A percentile compares a stretch with the other conserved stretches of the same genome.
Evolutionary conservation across 2,329 filamentous ascomycete species (phyloP).

Genomic region (Fusarium sp.): DNA sequence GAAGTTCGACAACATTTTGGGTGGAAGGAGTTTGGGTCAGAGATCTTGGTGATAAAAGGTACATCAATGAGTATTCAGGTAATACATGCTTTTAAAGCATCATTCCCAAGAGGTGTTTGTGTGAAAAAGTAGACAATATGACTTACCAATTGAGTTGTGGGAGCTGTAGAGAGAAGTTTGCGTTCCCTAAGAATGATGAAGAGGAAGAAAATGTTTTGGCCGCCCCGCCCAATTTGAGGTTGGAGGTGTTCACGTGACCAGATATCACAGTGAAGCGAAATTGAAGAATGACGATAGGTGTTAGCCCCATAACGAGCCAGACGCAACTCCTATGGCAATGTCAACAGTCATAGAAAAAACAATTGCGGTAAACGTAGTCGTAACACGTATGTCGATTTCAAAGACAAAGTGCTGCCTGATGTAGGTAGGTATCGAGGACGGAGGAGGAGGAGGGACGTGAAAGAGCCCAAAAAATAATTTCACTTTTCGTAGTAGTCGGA

Average conservation of each 20-base stretch:
- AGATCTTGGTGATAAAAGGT: constrained; percentile 79
- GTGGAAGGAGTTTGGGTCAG: constrained; percentile 61
- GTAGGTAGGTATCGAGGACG: background rate
- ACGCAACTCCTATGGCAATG: constrained; percentile 15
- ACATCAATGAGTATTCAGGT: constrained; percentile 69
- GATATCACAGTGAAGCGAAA: constrained; percentile 28
- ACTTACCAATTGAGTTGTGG: constrained; percentile 51
- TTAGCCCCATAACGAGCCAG: background rate
- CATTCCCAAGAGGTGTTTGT: constrained; percentile 54
- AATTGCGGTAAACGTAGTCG: constrained; percentile 15
- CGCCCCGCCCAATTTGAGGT: constrained; percentile 41
- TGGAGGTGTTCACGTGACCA: constrained; percentile 24
- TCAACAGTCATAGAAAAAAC: constrained; percentile 10
- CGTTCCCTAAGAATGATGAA: constrained; percentile 18
- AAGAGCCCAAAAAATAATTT: constrained; percentile 41
- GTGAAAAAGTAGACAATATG: constrained; percentile 5
- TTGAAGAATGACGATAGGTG: constrained; percentile 7
- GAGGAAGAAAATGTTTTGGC: constrained; percentile 10
- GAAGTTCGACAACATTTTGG: constrained; percentile 8
- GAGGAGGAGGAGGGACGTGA: constrained; percentile 1
- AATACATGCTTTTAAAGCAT: constrained; percentile 70
- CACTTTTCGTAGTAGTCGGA: constrained; percentile 46
- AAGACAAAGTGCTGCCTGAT: constrained; percentile 17
- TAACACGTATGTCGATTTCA: constrained; percentile 38
- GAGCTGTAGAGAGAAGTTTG: constrained; percentile 16